These are phyloP conservation scores for Bisporella sp. DNA, from an alignment of 2,329 filamentous ascomycete species.

Conservation along the genomic window DNA sequence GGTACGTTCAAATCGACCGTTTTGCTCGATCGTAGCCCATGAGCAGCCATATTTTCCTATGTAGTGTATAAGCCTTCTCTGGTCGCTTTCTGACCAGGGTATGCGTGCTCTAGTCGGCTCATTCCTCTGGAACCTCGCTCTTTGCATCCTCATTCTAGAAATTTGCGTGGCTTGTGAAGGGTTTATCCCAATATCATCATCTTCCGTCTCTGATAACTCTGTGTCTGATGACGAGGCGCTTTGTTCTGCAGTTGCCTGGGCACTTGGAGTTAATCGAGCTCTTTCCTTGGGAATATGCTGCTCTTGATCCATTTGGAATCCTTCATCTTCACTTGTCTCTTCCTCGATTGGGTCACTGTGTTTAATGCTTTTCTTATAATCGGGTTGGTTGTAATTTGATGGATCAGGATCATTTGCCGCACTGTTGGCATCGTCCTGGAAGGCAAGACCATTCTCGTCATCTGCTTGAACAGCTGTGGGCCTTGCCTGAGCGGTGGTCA, in stretches of 20 bases:
- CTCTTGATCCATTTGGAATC: neutral
- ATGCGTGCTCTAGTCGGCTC: constrained; percentile 12
- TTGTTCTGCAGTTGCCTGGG: neutral
- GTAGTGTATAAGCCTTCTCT: constrained; percentile 37
- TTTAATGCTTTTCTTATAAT: no score
- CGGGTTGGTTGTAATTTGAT: no score
- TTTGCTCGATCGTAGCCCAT: constrained; percentile 39
- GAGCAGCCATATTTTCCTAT: constrained; percentile 38
- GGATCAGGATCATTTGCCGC: no score
- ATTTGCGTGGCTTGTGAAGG: constrained; percentile 7
- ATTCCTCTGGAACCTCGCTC: neutral
- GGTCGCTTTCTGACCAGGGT: constrained; percentile 33
- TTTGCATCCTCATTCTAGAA: constrained; percentile 2
- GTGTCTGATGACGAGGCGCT: neutral
- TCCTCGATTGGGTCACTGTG: neutral
- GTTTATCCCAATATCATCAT: neutral
- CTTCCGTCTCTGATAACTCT: neutral
- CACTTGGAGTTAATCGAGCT: no score
- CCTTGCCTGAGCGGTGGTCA: neutral
- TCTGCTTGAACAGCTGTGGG: no score
- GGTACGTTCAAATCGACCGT: constrained; percentile 24
- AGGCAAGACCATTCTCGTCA: no score
- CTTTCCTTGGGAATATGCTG: no score
- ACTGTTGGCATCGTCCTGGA: no score
- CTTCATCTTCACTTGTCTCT: neutral